Evolutionary conservation across 1,284 basidiomycete species (phyloP).

Genomic region (Takashimella koratensis): DNA sequence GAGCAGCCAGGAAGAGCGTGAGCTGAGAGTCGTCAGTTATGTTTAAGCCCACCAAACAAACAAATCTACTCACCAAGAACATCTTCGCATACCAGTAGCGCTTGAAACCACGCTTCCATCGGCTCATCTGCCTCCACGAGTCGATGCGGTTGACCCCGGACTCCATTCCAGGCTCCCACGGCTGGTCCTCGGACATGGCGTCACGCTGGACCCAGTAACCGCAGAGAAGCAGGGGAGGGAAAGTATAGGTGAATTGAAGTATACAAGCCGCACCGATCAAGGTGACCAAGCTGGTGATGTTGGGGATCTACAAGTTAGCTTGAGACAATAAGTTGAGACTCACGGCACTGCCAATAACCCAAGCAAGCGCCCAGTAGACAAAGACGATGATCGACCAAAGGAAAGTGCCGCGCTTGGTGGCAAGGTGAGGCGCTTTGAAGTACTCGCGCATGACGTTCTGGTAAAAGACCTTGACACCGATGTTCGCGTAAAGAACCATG

Average conservation of each 20-base stretch:
- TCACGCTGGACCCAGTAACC: constrained; percentile 20
- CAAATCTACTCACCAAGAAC: constrained; percentile 1
- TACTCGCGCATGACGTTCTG: constrained; percentile 51
- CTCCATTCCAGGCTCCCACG: constrained; percentile 15
- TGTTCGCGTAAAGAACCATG: constrained; percentile 62
- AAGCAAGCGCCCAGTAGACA: constrained; percentile 51
- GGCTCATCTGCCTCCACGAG: constrained; percentile 8
- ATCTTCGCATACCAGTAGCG: constrained; percentile 17
- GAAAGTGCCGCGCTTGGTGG: constrained; percentile 52
- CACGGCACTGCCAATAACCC: constrained; percentile 58
- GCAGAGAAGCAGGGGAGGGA: constrained; percentile 12
- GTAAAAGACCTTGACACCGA: constrained; percentile 38
- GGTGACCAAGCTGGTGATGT: constrained; percentile 57
- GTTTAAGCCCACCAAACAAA: too few species aligned
- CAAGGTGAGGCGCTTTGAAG: constrained; percentile 58
- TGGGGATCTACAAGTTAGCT: constrained; percentile 48
- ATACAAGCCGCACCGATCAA: constrained; percentile 52
- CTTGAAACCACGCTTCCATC: constrained; percentile 17
- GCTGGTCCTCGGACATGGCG: constrained; percentile 9
- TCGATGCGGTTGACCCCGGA: constrained; percentile 15
- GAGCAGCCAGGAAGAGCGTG: constrained; percentile 4
- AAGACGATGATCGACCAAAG: constrained; percentile 47
- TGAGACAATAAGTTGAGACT: not conserved
- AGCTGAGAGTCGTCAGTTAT: too few species aligned
- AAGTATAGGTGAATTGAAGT: constrained; percentile 18